Evolutionary conservation across 2,329 filamentous ascomycete species (phyloP).

Genomic region (Alternaria gaisen): DNA sequence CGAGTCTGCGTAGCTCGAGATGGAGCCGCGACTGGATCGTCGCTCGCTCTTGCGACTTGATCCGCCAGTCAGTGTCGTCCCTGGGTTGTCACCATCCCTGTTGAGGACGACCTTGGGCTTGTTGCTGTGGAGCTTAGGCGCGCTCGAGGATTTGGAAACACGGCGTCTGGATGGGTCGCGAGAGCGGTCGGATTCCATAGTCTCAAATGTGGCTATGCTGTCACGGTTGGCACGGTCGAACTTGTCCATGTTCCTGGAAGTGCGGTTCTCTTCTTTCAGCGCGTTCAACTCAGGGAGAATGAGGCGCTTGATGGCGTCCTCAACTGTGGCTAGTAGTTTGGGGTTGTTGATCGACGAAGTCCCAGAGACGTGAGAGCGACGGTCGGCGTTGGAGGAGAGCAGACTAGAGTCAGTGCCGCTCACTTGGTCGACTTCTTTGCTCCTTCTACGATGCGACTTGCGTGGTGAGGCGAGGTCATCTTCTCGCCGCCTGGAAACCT

Average conservation of each 20-base stretch:
- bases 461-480: constrained; percentile 43
- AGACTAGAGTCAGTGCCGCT: constrained; percentile 69
- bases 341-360: constrained; percentile 88
- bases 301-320: constrained; percentile 88
- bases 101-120: constrained; percentile 70
- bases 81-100: constrained; percentile 66
- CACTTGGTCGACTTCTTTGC: constrained; percentile 57
- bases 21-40: constrained; percentile 62
- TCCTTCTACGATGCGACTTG: constrained; percentile 51
- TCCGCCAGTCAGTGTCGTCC: constrained; percentile 65
- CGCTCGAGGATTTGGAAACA: constrained; percentile 68
- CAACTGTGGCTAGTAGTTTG: constrained; percentile 87
- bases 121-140: constrained; percentile 63
- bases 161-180: constrained; percentile 59
- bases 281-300: constrained; percentile 92
- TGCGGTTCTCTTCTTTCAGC: constrained; percentile 88
- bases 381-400: constrained; percentile 66
- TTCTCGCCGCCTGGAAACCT: constrained; percentile 31
- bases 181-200: constrained; percentile 63
- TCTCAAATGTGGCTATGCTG: constrained; percentile 59
- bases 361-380: constrained; percentile 60
- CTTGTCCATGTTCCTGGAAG: constrained; percentile 73
- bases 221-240: constrained; percentile 67
- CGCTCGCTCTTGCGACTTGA: constrained; percentile 61
- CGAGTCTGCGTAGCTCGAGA: constrained; percentile 52